Evolutionary conservation across 179 eudicot species (phyloP).

Genomic region (Amaranthus tricolor): DNA sequence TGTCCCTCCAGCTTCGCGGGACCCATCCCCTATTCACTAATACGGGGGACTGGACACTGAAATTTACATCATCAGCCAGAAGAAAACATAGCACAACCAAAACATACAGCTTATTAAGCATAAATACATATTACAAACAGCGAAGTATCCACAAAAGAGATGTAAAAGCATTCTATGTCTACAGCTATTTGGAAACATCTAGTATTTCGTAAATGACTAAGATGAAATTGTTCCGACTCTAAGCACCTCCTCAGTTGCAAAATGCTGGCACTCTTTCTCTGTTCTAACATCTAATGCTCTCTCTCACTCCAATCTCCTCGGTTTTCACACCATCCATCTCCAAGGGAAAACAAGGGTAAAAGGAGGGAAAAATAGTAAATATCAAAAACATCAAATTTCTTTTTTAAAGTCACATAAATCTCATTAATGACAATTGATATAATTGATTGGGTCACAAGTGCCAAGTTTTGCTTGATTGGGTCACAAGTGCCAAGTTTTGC

Average conservation of each 20-base stretch:
- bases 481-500: background rate
- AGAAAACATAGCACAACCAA: slow-evolving; percentile 12
- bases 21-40: slow-evolving; percentile 99
- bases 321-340: background rate
- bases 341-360: background rate
- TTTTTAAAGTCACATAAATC: no score
- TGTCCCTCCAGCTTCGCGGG: slow-evolving; percentile 92
- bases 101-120: background rate
- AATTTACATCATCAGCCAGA: slow-evolving; percentile 32
- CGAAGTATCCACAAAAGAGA: background rate
- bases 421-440: no score
- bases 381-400: no score
- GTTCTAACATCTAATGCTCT: background rate
- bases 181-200: background rate
- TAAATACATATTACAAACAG: background rate
- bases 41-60: slow-evolving; percentile 80
- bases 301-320: background rate
- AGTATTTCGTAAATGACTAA: background rate
- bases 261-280: background rate
- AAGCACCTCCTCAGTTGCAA: background rate
- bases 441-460: background rate
- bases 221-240: background rate
- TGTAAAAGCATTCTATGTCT: background rate
- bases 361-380: background rate
- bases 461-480: no score